Base-by-base conservation (phyloP, 2,329 filamentous ascomycete species). In the Microdochium trichocladiopsis region DNA sequence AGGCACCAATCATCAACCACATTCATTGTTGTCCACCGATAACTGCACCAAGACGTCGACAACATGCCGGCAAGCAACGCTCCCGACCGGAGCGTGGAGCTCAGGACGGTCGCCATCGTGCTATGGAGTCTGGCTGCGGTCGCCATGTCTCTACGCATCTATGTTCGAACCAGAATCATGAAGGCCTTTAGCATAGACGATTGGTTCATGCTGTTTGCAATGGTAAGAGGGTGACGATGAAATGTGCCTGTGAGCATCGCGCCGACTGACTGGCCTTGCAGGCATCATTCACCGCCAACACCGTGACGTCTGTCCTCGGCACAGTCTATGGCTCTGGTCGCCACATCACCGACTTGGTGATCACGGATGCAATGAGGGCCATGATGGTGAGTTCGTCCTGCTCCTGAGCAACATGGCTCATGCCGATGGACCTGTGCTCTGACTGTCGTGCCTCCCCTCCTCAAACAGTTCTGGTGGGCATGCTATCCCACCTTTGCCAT, bases 351-450 rank as follows among this genome's bases (percentile, higher is more conserved):
- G 41, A 21, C 21, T 18, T 45, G 6, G 41, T 18, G n/a, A 21
- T 45, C 9, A 16, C 41, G 5, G 18, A 22, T 18, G 18, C 18
- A 3, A 45, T 45, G 14, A 23, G 5, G 41, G 41, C n/a, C 6
- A 18, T 45, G 41, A 45, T 45, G 41, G 41, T 45, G 41, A 45
- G 41, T 45, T 56, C 50, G 49, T 58, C 59, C 49, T 54, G 52
- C 47, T 60, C 21, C 23, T 43, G 23, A 55, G 53, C 6, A 58
- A 60, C 24, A 47, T 55, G 10, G 14, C 28, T 23, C 10, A 31
- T 8, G 28, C 14, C 28, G 14, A 31, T 8, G 28, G 28, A n/a
- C n/a, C n/a, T n/a, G n/a, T n/a, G n/a, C n/a, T 31, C 28, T 31
- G 28, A 31, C n/a, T 31, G 8, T 8, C 8, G 14, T 8, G 28